phyloP scores from a whole-genome alignment of 2,329 filamentous ascomycete species.

The Fusarium xylarioides region DNA sequence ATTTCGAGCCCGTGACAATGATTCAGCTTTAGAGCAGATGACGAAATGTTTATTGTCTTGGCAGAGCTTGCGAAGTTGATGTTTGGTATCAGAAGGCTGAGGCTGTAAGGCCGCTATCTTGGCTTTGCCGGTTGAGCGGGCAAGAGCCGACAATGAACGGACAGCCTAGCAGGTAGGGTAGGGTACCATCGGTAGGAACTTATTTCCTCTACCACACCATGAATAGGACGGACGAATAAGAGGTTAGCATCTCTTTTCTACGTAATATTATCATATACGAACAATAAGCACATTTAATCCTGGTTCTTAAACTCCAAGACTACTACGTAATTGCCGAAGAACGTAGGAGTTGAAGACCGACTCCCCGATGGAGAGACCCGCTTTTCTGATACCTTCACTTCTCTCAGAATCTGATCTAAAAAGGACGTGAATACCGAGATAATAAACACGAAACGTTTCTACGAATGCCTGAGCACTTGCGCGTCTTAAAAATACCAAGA shows the following conservation, averaged over 20 bases:
- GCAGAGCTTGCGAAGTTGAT: constrained; percentile 16
- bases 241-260: background rate
- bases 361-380: background rate
- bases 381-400: background rate
- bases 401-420: background rate
- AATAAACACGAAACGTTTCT: accelerated
- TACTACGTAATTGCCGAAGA: background rate
- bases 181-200: background rate
- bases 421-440: background rate
- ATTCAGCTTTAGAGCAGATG: constrained; percentile 30
- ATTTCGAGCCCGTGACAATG: constrained; percentile 1
- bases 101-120: background rate
- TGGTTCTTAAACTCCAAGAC: background rate
- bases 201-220: background rate
- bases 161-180: background rate
- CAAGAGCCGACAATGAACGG: background rate
- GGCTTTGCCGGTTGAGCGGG: background rate
- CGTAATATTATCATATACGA: background rate
- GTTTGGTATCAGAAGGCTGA: background rate
- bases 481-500: background rate
- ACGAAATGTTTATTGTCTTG: constrained; percentile 25
- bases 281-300: background rate
- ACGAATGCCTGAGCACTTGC: accelerated
- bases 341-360: background rate
- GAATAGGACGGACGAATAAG: background rate